phyloP scores from a whole-genome alignment of 2,329 filamentous ascomycete species.

The Tolypocladium ovalisporum region DNA sequence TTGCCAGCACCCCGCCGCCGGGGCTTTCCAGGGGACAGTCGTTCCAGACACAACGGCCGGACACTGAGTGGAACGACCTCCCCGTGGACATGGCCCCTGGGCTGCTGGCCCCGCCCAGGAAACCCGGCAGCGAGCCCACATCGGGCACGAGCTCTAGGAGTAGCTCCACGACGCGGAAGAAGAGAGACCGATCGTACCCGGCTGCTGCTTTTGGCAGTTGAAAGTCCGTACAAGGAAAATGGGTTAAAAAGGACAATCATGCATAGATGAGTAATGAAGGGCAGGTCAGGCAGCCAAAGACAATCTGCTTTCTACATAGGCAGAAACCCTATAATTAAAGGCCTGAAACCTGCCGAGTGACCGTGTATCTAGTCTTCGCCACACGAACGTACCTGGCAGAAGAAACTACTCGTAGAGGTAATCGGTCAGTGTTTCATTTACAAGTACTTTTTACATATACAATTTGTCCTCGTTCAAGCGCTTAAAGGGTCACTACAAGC shows the following conservation, averaged over 20 bases:
- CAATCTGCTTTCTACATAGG: neutral
- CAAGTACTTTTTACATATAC: neutral
- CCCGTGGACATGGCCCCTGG: slow-evolving; percentile 45
- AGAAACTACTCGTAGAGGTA: neutral
- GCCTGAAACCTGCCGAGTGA: neutral
- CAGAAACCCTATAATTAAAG: neutral
- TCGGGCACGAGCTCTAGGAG: slow-evolving; percentile 43
- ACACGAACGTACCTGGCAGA: neutral
- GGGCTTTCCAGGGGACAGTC: slow-evolving; percentile 26
- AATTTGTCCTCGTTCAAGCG: slow-evolving; percentile 3
- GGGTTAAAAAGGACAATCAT: neutral
- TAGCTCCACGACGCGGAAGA: slow-evolving; percentile 42
- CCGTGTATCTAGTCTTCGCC: neutral
- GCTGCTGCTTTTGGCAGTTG: slow-evolving; percentile 47
- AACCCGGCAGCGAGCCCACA: slow-evolving; percentile 15
- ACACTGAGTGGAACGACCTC: slow-evolving; percentile 56
- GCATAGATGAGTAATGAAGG: neutral
- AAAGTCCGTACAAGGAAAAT: neutral
- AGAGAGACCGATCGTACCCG: slow-evolving; percentile 50
- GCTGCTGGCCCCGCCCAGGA: slow-evolving; percentile 16
- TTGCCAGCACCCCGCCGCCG: slow-evolving; percentile 12
- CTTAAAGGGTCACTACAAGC: neutral
- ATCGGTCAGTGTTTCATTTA: neutral
- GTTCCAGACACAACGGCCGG: slow-evolving; percentile 48
- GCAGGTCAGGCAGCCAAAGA: neutral